Base-by-base conservation (phyloP, 768 basidiomycete species). In the Pilatotrama ljubarskyi region DNA sequence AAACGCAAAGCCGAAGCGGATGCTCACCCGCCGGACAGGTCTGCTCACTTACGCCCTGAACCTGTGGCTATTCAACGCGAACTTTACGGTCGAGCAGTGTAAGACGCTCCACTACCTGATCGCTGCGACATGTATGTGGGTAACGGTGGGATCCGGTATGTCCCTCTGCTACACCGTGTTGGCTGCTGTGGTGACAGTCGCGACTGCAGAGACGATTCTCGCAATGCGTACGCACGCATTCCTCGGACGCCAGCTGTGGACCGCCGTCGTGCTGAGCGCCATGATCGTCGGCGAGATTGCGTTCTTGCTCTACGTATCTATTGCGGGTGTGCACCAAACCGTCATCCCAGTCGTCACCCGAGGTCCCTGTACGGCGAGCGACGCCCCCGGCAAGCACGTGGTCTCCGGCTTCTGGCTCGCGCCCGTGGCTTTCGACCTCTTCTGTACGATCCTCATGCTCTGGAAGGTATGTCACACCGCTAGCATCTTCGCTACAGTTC, bases 371-470 rank as follows among this genome's bases (percentile, higher is more conserved):
- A 57, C 55, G 20, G 55, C 55, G 38, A 57, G 47, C 17, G 55
- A 57, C 10, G 38, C 38, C 0, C 55, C 55, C 14, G 55, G 55
- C 11, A 49, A 57, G 47, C 55, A 57, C 47, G 47, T 57, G 26
- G 55, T 57, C 25, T 57, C 55, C 5, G 55, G 55, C 20, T 57
- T 49, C 38, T 57, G 55, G 55, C 55, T 57, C 11, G 55, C 55
- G n/a, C 55, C 55, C 18, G 55, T 57, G 25, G 55, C 55, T n/a
- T 57, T 57, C 48, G 55, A 57, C 26, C 47, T 57, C 14, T 49
- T 57, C 25, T 57, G 55, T 38, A 57, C 55, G 26, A 49, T 57
- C 55, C 47, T 57, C 10, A 57, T 47, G 38, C 55, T 57, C 0
- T 57, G 40, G 38, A 57, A 57, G 55, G 55, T 49, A 29, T 37